A percentile compares a stretch with the other conserved stretches of the same genome.
Conservation (phyloP, 805 yeast species). For the Saccharomycopsis babjevae region DNA sequence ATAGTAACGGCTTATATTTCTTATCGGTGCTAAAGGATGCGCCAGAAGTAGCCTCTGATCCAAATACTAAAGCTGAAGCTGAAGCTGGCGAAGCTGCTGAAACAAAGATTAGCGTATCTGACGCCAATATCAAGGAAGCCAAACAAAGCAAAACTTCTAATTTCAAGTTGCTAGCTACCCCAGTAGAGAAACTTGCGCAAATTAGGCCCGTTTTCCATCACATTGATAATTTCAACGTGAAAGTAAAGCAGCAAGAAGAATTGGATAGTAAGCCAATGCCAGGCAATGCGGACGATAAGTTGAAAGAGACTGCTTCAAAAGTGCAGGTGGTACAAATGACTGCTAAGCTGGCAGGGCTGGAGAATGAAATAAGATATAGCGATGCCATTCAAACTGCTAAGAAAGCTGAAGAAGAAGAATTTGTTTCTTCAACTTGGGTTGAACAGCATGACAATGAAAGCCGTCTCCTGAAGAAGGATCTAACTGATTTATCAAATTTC, state of each 20-base stretch:
- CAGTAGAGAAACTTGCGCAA: conserved; percentile 62
- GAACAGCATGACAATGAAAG: conserved; percentile 29
- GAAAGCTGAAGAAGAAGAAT: conserved; percentile 50
- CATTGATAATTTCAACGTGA: conserved; percentile 50
- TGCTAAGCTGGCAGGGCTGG: conserved; percentile 51
- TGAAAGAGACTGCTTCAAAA: not conserved
- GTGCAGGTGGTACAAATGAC: conserved; percentile 69
- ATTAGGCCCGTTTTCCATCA: conserved; percentile 74
- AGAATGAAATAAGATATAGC: conserved; percentile 49
- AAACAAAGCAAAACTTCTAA: conserved; percentile 29
- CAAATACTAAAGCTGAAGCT: not conserved
- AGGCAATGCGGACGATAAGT: conserved; percentile 19
- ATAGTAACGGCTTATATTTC: conserved; percentile 40
- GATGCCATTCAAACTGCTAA: conserved; percentile 63
- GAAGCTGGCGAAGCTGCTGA: not conserved
- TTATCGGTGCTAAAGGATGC: conserved; percentile 23
- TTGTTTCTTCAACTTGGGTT: conserved; percentile 35
- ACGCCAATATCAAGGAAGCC: not conserved
- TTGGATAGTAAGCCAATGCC: conserved; percentile 29
- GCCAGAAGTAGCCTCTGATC: not conserved
- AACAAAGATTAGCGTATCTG: not conserved
- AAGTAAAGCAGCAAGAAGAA: conserved; percentile 34
- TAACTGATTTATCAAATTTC: conserved; percentile 9
- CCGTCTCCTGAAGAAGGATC: conserved; percentile 21
- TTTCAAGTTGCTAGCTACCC: conserved; percentile 50